Evolutionary conservation across 208 protist species (phyloP).

Genomic region (Wallacemonas collosoma): DNA sequence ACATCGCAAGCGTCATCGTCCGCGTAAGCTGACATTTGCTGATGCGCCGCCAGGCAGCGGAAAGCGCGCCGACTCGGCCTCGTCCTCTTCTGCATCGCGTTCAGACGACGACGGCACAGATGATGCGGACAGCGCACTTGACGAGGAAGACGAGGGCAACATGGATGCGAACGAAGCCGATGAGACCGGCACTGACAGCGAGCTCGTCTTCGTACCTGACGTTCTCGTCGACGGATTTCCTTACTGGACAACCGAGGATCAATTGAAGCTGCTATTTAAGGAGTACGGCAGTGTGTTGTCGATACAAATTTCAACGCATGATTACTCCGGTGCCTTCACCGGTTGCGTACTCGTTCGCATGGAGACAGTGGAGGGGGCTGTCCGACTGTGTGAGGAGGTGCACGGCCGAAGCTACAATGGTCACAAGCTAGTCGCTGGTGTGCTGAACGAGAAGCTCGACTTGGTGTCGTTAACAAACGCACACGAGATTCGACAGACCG

Average conservation of each 20-base stretch:
- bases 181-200: conserved; percentile 18
- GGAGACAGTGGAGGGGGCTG: conserved; percentile 63
- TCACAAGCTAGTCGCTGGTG: conserved; percentile 49
- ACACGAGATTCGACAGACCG: conserved; percentile 32
- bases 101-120: background rate
- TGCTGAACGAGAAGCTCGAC: conserved; percentile 71
- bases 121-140: conserved; percentile 15
- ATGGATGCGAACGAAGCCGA: no score
- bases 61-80: background rate
- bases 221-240: conserved; percentile 81
- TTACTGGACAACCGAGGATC: conserved; percentile 79
- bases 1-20: conserved; percentile 13
- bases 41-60: background rate
- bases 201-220: conserved; percentile 67
- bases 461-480: conserved; percentile 66
- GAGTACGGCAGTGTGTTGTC: conserved; percentile 61
- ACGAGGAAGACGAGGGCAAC: background rate
- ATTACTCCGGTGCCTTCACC: conserved; percentile 77
- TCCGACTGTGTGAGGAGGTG: conserved; percentile 57
- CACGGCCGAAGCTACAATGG: conserved; percentile 55
- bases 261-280: conserved; percentile 69
- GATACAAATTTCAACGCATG: conserved; percentile 69
- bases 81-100: background rate
- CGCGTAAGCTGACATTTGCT: background rate
- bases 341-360: conserved; percentile 80